Evolutionary conservation across 208 protist genomes (phyloP), one percentile per base, ranked within the genome.

Genomic region (Herpetomonas samuelpessoai): DNA sequence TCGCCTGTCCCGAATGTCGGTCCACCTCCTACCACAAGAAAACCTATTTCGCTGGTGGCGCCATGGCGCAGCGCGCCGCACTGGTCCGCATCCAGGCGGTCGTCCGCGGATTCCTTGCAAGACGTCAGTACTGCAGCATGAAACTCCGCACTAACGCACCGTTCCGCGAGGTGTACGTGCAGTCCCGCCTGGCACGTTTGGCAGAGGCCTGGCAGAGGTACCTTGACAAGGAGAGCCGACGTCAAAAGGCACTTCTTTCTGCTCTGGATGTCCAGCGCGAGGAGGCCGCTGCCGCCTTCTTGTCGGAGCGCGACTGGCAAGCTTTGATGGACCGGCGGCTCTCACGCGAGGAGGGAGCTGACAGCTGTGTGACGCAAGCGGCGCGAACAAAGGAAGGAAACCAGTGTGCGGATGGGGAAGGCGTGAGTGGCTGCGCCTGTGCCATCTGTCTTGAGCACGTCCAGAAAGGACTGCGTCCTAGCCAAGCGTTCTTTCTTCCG

Each of bases 1-100:
- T 92, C 9, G 76, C 77, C 18, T 96, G 89, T 39, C 89, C 89
- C 1, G 74, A 88, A n/a, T 96, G 89, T 47, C 83, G 89, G 27
- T 72, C 65, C 25, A 77, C 75, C 44, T 77, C 84, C 58, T 96
- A 93, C 67, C 73, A 89, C 71, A 96, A 96, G 63, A 76, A 84
- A 9, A 66, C 74, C 21, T 96, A 82, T 63, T 96, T 80, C 61
- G 76, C 80, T 10, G 84, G 89, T 16, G 88, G 86, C 52, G 89
- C 84, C 1, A 67, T 91, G 61, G 79, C 77, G 30, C 81, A 96
- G 70, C 86, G 82, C n/a, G 78, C 77, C 0, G 86, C 86, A 1
- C 73, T 92, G 35, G 76, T 93, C 18, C 79, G 82, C 25, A 81
- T 92, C 39, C 89, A 96, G 56, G 57, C 86, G 0, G 59, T 68